Percentiles rank a stretch among this genome's conserved stretches.
Evolutionary conservation across 176 grass and related monocot genomes (phyloP).

Genomic region (Paspalum vaginatum): DNA sequence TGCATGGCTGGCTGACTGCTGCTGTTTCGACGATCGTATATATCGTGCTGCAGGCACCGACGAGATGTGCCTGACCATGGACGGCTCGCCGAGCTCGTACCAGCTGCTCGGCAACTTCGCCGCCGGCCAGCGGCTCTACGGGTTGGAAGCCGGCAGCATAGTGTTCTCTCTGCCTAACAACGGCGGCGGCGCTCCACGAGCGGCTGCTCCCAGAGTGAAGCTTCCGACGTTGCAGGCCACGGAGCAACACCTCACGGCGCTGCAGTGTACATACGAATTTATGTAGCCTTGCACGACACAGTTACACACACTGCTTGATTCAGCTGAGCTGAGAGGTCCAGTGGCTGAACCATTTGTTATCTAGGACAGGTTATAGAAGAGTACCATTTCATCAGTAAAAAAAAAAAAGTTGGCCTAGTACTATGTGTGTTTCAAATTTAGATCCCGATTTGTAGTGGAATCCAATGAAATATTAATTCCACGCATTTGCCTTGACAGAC

Average conservation of each 20-base stretch:
- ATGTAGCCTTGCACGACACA: background rate
- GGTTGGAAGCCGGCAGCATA: slow-evolving; percentile 40
- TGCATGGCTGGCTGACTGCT: no score
- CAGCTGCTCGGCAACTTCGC: slow-evolving; percentile 83
- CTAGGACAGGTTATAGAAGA: no score
- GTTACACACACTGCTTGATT: no score
- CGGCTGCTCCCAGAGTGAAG: slow-evolving; percentile 37
- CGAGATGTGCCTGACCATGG: slow-evolving; percentile 73
- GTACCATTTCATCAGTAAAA: no score
- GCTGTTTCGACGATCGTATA: no score
- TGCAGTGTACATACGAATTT: slow-evolving; percentile 7
- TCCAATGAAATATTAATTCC: no score
- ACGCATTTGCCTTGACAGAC: no score
- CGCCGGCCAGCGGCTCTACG: slow-evolving; percentile 68
- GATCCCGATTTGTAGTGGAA: no score
- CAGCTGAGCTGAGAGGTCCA: no score
- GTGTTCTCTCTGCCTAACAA: slow-evolving; percentile 43
- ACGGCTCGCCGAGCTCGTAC: slow-evolving; percentile 79
- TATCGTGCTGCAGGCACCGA: slow-evolving; percentile 45
- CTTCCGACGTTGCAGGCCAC: slow-evolving; percentile 55
- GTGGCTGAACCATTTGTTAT: no score
- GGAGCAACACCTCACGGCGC: slow-evolving; percentile 48
- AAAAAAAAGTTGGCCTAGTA: no score
- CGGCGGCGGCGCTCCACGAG: background rate
- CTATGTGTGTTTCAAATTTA: no score